These are phyloP conservation scores for Clonostachys rosea DNA, from an alignment of 2,329 filamentous ascomycete species.

Conservation along the genomic window DNA sequence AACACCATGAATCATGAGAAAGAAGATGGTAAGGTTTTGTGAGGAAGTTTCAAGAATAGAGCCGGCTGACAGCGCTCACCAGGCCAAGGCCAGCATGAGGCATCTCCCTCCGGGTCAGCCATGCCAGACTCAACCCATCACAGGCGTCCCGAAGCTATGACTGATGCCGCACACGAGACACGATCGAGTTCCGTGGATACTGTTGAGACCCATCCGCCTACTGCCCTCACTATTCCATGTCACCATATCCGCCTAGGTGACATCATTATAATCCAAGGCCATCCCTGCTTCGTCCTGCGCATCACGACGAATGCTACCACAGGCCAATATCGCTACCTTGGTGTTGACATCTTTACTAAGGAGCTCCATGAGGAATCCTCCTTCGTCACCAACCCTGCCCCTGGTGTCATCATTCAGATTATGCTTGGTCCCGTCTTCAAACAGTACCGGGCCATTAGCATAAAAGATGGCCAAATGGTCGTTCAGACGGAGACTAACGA, in stretches of 20 bases:
- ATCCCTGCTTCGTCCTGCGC: constrained; percentile 99
- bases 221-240: constrained; percentile 97
- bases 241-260: constrained; percentile 99
- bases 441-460: constrained; percentile 99
- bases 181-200: constrained; percentile 17
- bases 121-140: no score
- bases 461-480: constrained; percentile 80
- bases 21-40: no score
- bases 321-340: constrained; percentile 98
- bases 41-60: no score
- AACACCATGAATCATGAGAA: no score
- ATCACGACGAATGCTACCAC: constrained; percentile 98
- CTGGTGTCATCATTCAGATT: constrained; percentile 96
- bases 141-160: no score
- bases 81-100: no score
- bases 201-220: constrained; percentile 43
- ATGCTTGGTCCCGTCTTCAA: constrained; percentile 99
- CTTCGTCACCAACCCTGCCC: constrained; percentile 94
- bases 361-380: constrained; percentile 98
- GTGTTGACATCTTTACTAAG: constrained; percentile 99
- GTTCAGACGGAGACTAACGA: constrained; percentile 99
- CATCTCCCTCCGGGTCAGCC: no score
- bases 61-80: no score
- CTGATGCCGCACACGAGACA: constrained; percentile 15
- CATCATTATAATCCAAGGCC: constrained; percentile 97